Conservation (phyloP, 2,329 filamentous ascomycete genomes). For the Aspergillus bombycis region DNA sequence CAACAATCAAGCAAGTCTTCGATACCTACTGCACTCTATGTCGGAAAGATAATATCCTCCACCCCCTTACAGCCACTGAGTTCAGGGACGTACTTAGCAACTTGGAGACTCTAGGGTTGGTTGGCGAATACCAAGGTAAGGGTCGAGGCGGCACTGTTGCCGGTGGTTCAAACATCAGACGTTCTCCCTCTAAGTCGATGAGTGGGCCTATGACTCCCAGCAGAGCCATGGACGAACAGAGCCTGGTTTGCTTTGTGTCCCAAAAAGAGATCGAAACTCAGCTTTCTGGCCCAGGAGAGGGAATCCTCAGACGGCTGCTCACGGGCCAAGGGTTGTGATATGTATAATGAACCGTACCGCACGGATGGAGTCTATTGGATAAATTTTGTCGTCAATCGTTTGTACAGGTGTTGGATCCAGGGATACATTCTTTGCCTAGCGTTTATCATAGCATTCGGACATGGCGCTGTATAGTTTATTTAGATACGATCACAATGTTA, state of each 20-base stretch:
- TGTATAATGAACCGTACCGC: not conserved
- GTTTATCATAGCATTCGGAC: conserved; percentile 9
- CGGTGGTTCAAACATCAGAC: conserved; percentile 52
- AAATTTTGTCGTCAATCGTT: conserved; percentile 3
- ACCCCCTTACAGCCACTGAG: conserved; percentile 86
- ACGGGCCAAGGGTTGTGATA: conserved; percentile 39
- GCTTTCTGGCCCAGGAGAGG: conserved; percentile 60
- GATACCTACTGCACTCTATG: conserved; percentile 82
- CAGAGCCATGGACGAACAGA: conserved; percentile 70
- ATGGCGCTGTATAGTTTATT: conserved; percentile 7
- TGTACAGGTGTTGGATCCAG: not conserved
- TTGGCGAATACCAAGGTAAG: conserved; percentile 71
- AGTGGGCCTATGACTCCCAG: conserved; percentile 56
- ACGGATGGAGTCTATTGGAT: conserved; percentile 6
- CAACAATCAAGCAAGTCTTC: conserved; percentile 82
- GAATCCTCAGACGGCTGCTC: conserved; percentile 47
- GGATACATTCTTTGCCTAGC: conserved; percentile 4
- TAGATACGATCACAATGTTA: conserved; percentile 12
- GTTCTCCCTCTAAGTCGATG: conserved; percentile 72
- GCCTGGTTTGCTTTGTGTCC: conserved; percentile 77
- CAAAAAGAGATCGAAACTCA: conserved; percentile 76
- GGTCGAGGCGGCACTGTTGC: conserved; percentile 64
- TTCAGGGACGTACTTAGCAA: conserved; percentile 92
- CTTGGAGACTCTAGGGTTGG: conserved; percentile 82
- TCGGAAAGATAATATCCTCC: conserved; percentile 82